Conservation (phyloP, 2,329 filamentous ascomycete genomes). For the Aspergillus felis region DNA sequence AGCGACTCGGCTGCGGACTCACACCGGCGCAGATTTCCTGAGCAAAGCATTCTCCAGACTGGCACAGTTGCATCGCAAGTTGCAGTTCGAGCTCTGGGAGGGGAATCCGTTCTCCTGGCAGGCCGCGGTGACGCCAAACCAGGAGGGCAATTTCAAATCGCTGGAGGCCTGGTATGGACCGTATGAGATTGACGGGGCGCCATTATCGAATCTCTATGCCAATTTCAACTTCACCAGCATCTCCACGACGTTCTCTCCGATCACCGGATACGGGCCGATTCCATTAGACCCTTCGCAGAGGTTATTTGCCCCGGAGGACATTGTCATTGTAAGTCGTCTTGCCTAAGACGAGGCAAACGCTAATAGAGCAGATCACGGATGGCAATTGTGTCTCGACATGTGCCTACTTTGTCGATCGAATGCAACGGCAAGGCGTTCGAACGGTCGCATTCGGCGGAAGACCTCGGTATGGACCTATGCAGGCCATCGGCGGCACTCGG, state of each 20-base stretch:
- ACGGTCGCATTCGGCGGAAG: slow-evolving; percentile 59
- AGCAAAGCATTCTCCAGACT: slow-evolving; percentile 23
- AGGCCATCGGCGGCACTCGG: slow-evolving; percentile 63
- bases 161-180: slow-evolving; percentile 46
- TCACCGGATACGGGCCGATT: slow-evolving; percentile 23
- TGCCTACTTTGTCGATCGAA: slow-evolving; percentile 54
- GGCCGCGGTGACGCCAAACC: slow-evolving; percentile 23
- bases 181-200: slow-evolving; percentile 14
- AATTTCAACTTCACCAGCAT: slow-evolving; percentile 24
- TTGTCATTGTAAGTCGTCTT: slow-evolving; percentile 25
- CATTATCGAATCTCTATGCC: slow-evolving; percentile 20
- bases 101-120: not conserved
- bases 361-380: slow-evolving; percentile 44
- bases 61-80: not conserved
- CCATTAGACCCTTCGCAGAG: slow-evolving; percentile 13
- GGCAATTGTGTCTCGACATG: slow-evolving; percentile 60
- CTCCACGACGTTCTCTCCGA: slow-evolving; percentile 17
- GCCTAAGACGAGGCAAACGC: not conserved
- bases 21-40: slow-evolving; percentile 36
- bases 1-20: slow-evolving; percentile 46
- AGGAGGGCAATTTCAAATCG: slow-evolving; percentile 32
- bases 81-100: not conserved
- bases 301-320: slow-evolving; percentile 31
- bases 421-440: slow-evolving; percentile 53
- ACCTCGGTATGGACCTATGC: slow-evolving; percentile 52